Evolutionary conservation across 2,329 filamentous ascomycete species (phyloP).

Genomic region (Hortaea werneckii): DNA sequence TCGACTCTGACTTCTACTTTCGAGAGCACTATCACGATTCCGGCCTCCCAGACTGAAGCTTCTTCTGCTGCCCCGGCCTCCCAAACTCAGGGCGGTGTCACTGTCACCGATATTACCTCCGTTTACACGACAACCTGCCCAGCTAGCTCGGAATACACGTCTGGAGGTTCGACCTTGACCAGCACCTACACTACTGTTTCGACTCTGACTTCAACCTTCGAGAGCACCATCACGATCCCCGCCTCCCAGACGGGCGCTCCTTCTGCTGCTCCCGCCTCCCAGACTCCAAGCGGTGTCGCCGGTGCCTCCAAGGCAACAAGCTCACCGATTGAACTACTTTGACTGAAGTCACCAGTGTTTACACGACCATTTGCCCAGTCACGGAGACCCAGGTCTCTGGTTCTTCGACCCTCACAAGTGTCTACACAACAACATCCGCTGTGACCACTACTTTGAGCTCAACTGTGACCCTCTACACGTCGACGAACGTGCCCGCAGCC

Average conservation of each 20-base stretch:
- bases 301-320: too few species aligned
- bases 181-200: conserved; percentile 1
- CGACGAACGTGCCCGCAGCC: too few species aligned
- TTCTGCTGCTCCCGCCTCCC: too few species aligned
- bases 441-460: too few species aligned
- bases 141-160: neutral
- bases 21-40: neutral
- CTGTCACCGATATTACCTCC: neutral
- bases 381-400: too few species aligned
- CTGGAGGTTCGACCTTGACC: neutral
- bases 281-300: too few species aligned
- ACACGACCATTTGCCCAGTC: too few species aligned
- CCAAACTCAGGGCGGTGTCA: neutral
- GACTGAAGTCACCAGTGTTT: too few species aligned
- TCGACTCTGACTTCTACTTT: conserved; percentile 8
- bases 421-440: too few species aligned
- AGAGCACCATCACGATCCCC: neutral
- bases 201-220: neutral
- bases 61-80: neutral
- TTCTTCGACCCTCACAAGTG: too few species aligned
- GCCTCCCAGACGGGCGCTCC: neutral
- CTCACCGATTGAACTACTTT: too few species aligned
- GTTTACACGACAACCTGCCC: conserved; percentile 2
- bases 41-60: neutral
- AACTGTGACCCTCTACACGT: too few species aligned